Conservation (phyloP, 2,329 filamentous ascomycete species). For the Penicillium sp. region DNA sequence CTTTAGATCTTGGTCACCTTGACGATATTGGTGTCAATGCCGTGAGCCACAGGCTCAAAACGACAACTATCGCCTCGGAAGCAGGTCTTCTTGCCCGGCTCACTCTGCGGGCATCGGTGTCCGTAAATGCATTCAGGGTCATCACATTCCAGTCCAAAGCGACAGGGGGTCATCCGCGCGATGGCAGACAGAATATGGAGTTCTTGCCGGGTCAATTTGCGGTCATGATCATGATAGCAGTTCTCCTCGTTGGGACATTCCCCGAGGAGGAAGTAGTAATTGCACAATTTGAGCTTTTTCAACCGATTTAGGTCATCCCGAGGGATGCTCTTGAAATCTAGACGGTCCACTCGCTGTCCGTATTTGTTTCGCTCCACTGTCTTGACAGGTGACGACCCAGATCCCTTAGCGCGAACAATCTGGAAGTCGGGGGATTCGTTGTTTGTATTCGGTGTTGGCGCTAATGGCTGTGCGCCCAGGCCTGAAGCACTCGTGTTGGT, state of each 20-base stretch:
- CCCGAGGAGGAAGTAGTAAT: conserved; percentile 59
- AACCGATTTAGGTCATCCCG: conserved; percentile 59
- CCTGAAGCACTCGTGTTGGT: conserved; percentile 42
- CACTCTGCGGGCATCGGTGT: conserved; percentile 59
- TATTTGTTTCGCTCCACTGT: conserved; percentile 57
- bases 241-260: conserved; percentile 56
- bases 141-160: conserved; percentile 57
- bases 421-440: conserved; percentile 42
- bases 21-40: conserved; percentile 58
- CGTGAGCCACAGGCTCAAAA: conserved; percentile 59
- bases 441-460: conserved; percentile 35
- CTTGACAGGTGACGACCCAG: conserved; percentile 28
- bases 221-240: conserved; percentile 57
- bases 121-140: conserved; percentile 65
- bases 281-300: conserved; percentile 65
- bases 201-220: conserved; percentile 55
- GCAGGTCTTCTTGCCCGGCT: conserved; percentile 55
- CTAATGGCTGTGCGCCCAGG: conserved; percentile 35
- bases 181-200: conserved; percentile 57
- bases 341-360: conserved; percentile 60
- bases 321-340: conserved; percentile 51
- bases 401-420: conserved; percentile 38
- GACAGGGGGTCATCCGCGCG: conserved; percentile 64
- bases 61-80: conserved; percentile 60
- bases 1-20: conserved; percentile 50